Base-by-base conservation (phyloP, 306 rosid species). In the Gynostemma pentaphyllum region DNA sequence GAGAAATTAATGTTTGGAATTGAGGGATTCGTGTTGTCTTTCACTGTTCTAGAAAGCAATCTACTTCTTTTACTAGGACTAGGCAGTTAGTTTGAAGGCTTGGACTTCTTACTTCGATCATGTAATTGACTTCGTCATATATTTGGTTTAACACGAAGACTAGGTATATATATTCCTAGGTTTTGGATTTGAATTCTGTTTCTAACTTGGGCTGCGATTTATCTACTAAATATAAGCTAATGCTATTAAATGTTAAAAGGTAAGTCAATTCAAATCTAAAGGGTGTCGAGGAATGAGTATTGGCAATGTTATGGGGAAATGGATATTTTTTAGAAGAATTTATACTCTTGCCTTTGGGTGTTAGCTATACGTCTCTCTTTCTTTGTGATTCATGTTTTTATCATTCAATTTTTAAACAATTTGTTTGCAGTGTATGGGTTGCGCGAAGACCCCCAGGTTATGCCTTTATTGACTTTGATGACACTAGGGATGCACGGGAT, bases 361-460 rank as follows among this genome's bases (percentile, higher is more conserved):
- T 39, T 39, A 5, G 66, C n/a, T n/a, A n/a, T n/a, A n/a, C n/a
- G n/a, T n/a, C n/a, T n/a, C n/a, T n/a, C n/a, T n/a, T n/a, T 5
- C 3, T 1, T 21, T 12, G 0, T 6, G 7, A 13, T 39, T 21
- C 49, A 39, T 2, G 16, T 27, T 21, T 51, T 11, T n/a, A 50
- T 23, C 36, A 30, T 60, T 30, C 15, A 32, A 36, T 40, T 69
- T 70, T 28, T 8, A 4, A 18, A 13, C 57, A 28, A 26, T 67
- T 26, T 45, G 4, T 72, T 45, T 70, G 75, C 79, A 94, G 99
- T 77, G 99, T 94, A 18, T 94, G 99, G 99, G 99, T 94, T 74
- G 99, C 99, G 32, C 72, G 97, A 46, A 82, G 99, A 19, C 99
- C 99, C 48, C 97, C 99, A 22, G 99, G 99, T 62, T 94, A 94